Conservation (phyloP, 2,329 filamentous ascomycete species). For the Penicillium rolfsii region DNA sequence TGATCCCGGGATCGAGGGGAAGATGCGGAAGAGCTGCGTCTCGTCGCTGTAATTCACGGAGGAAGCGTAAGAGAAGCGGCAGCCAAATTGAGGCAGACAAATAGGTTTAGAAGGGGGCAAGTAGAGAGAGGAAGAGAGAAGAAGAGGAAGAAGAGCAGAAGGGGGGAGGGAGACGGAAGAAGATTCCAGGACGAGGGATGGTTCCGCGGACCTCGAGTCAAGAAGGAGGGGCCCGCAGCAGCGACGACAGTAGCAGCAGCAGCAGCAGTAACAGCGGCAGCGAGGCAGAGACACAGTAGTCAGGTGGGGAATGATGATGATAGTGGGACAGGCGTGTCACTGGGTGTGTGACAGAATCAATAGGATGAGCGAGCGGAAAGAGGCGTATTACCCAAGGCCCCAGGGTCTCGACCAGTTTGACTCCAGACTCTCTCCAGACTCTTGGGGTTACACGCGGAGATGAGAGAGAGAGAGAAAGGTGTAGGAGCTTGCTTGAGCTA, state of each 20-base stretch:
- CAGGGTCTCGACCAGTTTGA: neutral
- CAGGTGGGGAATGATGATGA: constrained; percentile 24
- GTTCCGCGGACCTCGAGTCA: constrained; percentile 14
- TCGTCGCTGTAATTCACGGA: neutral
- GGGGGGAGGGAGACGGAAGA: neutral
- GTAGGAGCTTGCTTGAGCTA: neutral
- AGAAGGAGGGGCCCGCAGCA: constrained; percentile 23
- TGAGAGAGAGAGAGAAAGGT: neutral
- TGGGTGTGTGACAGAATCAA: constrained; percentile 17
- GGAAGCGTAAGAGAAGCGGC: neutral
- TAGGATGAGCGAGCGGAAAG: neutral
- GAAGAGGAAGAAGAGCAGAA: neutral
- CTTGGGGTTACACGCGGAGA: neutral
- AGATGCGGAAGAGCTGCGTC: neutral
- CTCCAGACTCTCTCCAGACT: neutral
- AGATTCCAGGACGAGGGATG: constrained; percentile 10
- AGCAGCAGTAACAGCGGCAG: neutral
- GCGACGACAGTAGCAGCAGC: constrained; percentile 14
- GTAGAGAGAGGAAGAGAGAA: neutral
- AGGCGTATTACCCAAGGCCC: constrained; percentile 5
- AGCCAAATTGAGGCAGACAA: neutral
- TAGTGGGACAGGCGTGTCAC: constrained; percentile 29
- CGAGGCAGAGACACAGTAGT: neutral
- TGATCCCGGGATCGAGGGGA: constrained; percentile 2
- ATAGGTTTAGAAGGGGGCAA: neutral